These are phyloP conservation scores for Apium graveolens DNA, from an alignment of 129 eudicot genomes.

Conservation along the genomic window DNA sequence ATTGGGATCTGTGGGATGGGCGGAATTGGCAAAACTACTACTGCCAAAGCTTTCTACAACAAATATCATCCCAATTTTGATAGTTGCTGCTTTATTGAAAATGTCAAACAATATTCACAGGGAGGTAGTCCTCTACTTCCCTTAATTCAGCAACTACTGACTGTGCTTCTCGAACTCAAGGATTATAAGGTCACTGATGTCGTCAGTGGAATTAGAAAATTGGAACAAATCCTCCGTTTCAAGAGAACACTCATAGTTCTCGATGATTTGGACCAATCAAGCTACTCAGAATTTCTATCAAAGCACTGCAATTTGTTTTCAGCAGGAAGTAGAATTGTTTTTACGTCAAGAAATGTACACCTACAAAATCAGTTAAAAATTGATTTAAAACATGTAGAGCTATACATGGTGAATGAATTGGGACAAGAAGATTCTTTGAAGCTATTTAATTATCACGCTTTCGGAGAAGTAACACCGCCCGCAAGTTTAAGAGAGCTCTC, in stretches of 20 bases:
- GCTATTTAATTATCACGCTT: conserved; percentile 31
- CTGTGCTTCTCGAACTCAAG: background rate
- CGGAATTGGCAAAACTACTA: conserved; percentile 25
- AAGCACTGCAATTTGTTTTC: conserved; percentile 12
- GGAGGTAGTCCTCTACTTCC: background rate
- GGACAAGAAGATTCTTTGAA: conserved; percentile 8
- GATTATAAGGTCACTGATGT: background rate
- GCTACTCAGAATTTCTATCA: background rate
- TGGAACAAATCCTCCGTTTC: background rate
- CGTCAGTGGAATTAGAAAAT: background rate
- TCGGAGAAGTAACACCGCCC: background rate
- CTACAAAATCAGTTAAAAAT: conserved; percentile 10
- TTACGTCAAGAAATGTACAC: conserved; percentile 20
- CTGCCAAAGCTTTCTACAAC: conserved; percentile 6
- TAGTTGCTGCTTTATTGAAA: conserved; percentile 2
- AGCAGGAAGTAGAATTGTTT: conserved; percentile 18
- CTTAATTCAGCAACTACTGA: background rate
- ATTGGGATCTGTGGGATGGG: conserved; percentile 25
- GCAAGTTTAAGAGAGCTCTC: conserved; percentile 5
- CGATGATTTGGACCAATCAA: background rate
- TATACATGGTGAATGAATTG: conserved; percentile 13
- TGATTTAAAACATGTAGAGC: too few relatives aligned
- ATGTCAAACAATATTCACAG: conserved; percentile 8
- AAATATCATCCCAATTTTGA: background rate
- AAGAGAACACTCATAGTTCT: conserved; percentile 11